Evolutionary conservation across 2,329 filamentous ascomycete species (phyloP).

Genomic region (Neobulgaria alba): DNA sequence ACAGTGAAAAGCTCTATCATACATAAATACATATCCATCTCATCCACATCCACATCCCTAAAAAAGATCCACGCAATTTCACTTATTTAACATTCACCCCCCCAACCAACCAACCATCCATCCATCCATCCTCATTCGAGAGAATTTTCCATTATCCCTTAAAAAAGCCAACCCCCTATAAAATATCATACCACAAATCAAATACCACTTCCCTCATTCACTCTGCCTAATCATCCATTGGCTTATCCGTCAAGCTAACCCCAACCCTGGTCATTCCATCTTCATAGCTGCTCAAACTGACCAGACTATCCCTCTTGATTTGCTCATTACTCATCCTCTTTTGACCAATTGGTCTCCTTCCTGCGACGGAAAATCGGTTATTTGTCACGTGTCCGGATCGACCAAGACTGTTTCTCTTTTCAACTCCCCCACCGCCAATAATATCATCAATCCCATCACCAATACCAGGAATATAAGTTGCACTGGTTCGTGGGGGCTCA

Average conservation of each 20-base stretch:
- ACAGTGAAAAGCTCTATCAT: too few relatives aligned
- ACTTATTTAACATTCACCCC: too few relatives aligned
- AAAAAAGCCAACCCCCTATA: too few relatives aligned
- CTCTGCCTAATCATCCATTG: constrained; percentile 60
- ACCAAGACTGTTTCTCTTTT: constrained; percentile 59
- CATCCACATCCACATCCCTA: too few relatives aligned
- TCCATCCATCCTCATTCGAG: too few relatives aligned
- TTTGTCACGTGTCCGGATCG: constrained; percentile 43
- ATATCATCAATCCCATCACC: constrained; percentile 17
- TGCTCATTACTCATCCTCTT: constrained; percentile 29
- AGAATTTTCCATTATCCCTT: too few relatives aligned
- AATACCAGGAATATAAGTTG: constrained; percentile 25
- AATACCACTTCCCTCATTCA: too few relatives aligned
- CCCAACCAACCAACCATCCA: too few relatives aligned
- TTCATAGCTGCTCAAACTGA: constrained; percentile 27
- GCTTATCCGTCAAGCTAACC: constrained; percentile 63
- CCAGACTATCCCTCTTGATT: constrained; percentile 25
- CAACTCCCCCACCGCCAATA: constrained; percentile 27
- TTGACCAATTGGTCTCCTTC: constrained; percentile 27
- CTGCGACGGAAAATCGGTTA: constrained; percentile 35
- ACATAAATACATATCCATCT: too few relatives aligned
- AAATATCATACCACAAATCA: too few relatives aligned
- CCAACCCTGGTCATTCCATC: constrained; percentile 34
- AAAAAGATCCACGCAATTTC: too few relatives aligned
- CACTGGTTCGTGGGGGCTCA: constrained; percentile 16